phyloP scores from a whole-genome alignment of 1,284 basidiomycete species.

The Ganoderma boninense region DNA sequence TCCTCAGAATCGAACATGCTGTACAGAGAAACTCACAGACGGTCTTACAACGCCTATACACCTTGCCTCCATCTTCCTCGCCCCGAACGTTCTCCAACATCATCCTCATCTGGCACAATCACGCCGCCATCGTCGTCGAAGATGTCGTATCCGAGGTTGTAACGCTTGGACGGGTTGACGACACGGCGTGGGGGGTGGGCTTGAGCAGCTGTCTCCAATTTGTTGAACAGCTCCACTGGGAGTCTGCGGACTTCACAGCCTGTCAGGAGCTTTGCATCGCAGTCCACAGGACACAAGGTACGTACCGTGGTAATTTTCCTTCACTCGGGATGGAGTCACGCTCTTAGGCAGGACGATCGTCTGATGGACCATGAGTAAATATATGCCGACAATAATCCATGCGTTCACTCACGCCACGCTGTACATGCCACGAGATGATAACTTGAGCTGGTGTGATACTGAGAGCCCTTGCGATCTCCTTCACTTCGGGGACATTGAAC shows the following conservation, averaged over 20 bases:
- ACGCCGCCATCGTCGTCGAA: slow-evolving; percentile 54
- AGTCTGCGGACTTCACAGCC: slow-evolving; percentile 55
- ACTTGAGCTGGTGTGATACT: slow-evolving; percentile 82
- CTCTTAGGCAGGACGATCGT: slow-evolving; percentile 83
- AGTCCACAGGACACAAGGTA: slow-evolving; percentile 1
- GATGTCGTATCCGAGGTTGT: slow-evolving; percentile 70
- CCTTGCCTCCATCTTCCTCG: not conserved
- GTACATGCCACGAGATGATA: slow-evolving; percentile 82
- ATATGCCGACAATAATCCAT: not conserved
- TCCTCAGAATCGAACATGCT: not conserved
- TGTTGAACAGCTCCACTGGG: slow-evolving; percentile 61
- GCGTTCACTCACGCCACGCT: slow-evolving; percentile 66
- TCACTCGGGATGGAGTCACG: slow-evolving; percentile 75
- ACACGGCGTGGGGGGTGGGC: slow-evolving; percentile 62
- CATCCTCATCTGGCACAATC: slow-evolving; percentile 22
- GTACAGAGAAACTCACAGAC: slow-evolving; percentile 2
- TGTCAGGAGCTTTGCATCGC: not conserved
- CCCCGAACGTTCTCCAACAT: not conserved
- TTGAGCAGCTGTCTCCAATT: slow-evolving; percentile 66
- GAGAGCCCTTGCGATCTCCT: slow-evolving; percentile 60
- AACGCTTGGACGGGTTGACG: slow-evolving; percentile 66
- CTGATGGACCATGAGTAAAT: slow-evolving; percentile 40
- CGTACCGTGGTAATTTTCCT: slow-evolving; percentile 73
- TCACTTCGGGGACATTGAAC: slow-evolving; percentile 61
- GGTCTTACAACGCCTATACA: not conserved